A percentile compares a stretch with the other conserved stretches of the same genome.
These are phyloP conservation scores for Amorphotheca resinae DNA, from an alignment of 495 filamentous ascomycete species.

Conservation along the genomic window DNA sequence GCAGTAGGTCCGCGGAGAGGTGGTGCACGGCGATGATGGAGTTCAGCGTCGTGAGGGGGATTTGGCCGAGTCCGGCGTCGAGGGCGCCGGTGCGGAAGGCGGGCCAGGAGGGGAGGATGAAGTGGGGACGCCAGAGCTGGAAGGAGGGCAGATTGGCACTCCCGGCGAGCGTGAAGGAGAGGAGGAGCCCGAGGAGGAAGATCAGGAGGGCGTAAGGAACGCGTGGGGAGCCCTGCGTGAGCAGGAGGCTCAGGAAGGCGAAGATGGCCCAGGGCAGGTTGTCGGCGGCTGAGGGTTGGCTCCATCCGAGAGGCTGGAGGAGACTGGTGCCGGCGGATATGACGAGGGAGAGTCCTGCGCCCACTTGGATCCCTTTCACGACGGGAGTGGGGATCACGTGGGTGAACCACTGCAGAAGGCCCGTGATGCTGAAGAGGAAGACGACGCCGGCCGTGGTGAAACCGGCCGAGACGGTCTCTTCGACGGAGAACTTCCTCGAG, in stretches of 20 bases:
- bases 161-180: conserved; percentile 36
- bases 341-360: conserved; percentile 69
- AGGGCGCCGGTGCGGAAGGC: conserved; percentile 21
- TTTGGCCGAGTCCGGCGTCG: conserved; percentile 62
- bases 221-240: conserved; percentile 34
- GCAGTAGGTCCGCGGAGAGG: conserved; percentile 61
- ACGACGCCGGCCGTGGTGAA: conserved; percentile 61
- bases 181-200: conserved; percentile 49
- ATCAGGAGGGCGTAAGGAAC: conserved; percentile 68
- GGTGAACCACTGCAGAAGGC: conserved; percentile 57
- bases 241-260: conserved; percentile 55
- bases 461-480: conserved; percentile 66
- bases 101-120: conserved; percentile 10
- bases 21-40: conserved; percentile 76
- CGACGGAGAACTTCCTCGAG: conserved; percentile 46
- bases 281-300: conserved; percentile 48
- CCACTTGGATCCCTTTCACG: conserved; percentile 88
- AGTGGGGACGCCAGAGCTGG: conserved; percentile 13
- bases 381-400: conserved; percentile 69
- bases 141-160: conserved; percentile 15
- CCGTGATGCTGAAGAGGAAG: conserved; percentile 62
- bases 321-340: conserved; percentile 58
- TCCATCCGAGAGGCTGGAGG: conserved; percentile 46
- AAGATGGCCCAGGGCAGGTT: conserved; percentile 60
- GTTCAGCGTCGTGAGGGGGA: conserved; percentile 84